Conservation (phyloP, 495 filamentous ascomycete species). For the Penicillium silybi region DNA sequence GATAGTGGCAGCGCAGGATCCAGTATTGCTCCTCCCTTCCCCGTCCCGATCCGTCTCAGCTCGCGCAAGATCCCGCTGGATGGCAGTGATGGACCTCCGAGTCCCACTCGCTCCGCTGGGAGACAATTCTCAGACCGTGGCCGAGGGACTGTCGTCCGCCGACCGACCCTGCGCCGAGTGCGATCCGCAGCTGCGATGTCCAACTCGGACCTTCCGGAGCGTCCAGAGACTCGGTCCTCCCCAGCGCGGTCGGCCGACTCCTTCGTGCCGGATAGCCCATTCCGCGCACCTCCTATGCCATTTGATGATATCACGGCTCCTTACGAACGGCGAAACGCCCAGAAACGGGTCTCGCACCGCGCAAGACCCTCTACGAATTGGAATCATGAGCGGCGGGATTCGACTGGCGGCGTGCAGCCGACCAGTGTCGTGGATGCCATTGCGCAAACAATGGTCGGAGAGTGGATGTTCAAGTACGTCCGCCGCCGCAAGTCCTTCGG, state of each 20-base stretch:
- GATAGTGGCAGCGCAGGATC: conserved; percentile 45
- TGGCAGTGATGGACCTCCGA: conserved; percentile 72
- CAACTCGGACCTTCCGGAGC: conserved; percentile 36
- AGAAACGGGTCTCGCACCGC: conserved; percentile 21
- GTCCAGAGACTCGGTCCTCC: conserved; percentile 58
- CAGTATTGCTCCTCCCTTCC: conserved; percentile 67
- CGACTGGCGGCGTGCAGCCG: conserved; percentile 60
- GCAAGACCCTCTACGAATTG: conserved; percentile 19
- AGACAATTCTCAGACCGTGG: conserved; percentile 41
- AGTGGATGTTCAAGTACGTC: conserved; percentile 99
- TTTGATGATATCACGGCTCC: conserved; percentile 67
- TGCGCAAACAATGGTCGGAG: conserved; percentile 96
- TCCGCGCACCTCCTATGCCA: conserved; percentile 64
- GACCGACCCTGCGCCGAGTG: conserved; percentile 66
- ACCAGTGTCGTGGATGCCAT: conserved; percentile 95
- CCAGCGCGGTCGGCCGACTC: conserved; percentile 63
- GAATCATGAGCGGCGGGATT: conserved; percentile 40
- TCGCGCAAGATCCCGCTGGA: conserved; percentile 72
- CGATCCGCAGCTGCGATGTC: conserved; percentile 75
- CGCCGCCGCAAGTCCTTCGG: conserved; percentile 83
- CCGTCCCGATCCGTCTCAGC: conserved; percentile 84
- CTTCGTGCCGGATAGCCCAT: conserved; percentile 63
- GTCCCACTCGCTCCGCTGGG: conserved; percentile 62
- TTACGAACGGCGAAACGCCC: conserved; percentile 16
- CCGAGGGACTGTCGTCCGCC: conserved; percentile 29